Evolutionary conservation across 78 protist genomes (phyloP), one percentile per base, ranked within the genome.

Genomic region (Dictyostelium purpureum): DNA sequence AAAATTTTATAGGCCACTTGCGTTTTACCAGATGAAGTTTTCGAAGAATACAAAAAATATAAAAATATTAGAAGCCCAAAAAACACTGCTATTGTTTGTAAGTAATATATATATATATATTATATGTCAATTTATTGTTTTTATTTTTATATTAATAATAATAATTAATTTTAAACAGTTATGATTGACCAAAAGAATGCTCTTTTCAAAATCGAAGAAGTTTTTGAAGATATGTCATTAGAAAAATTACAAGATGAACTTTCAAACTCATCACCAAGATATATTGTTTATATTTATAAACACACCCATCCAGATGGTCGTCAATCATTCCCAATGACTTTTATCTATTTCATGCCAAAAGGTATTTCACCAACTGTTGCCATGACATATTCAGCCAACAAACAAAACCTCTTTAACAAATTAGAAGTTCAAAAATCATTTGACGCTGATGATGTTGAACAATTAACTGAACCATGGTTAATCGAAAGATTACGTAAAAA

Each of bases 231-330:
- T 24, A 33, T 35, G 37, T 77, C 94, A 35, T 66, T 94, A 54
- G 96, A 79, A 21, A 75, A 94, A 21, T 67, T 94, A 21, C 83
- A 63, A 19, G 93, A 80, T n/a, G 94, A 88, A 61, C 82, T 94
- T 21, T 92, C 96, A 56, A 70, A 79, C 3, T 19, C 77, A n/a
- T 35, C 81, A 43, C 96, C 96, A 35, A 70, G 96, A 45, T 93
- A 93, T 37, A 90, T 90, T 74, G 87, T 76, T 11, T 82, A 83
- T 43, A 66, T 92, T 52, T 79, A 67, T 71, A 85, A 79, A 71
- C 87, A 89, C 88, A 61, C 71, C 40, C 97, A 95, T 37, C 87
- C 43, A 65, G 97, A 95, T 57, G 95, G 94, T 26, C 87, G 97
- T 56, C 9, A 76, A 28, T 90, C 95, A 51, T 82, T 33, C 67